Base-by-base conservation (phyloP, 192 early-diverging fungal species). In the Podila epicladia region DNA sequence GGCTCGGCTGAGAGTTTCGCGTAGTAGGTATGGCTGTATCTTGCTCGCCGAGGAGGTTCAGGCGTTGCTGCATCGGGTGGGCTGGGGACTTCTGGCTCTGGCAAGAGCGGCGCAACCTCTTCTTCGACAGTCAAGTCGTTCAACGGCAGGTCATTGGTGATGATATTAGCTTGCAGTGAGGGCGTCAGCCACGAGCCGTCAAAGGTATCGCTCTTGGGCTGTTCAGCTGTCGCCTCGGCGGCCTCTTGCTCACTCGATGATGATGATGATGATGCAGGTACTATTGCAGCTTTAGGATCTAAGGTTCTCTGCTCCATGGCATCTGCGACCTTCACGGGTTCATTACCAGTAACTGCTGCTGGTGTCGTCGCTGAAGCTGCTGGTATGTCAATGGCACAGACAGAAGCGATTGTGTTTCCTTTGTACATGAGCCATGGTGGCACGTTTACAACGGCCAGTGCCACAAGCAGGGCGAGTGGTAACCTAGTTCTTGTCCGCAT, bases 361-460 rank as follows among this genome's bases (percentile, higher is more conserved):
- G n/a, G 26, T 45, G 17, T 15, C 1, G 19, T 33, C 12, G 3
- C 15, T 20, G 32, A 38, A n/a, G 17, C 19, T n/a, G 28, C 38
- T 9, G 59, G 37, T 5, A 58, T 50, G 1, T 68, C 73, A 24
- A 74, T 22, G 24, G 73, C 73, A 58, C 73, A 74, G 35, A 74
- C 74, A n/a, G 67, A 64, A 4, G 20, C 29, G 62, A 70, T 70
- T 4, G 62, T 69, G 74, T 70, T 76, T 29, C 63, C 74, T 45
- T 77, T 77, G 74, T 60, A 66, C 31, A 71, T 65, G 22, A 71
- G 57, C 74, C 68, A 71, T 31, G 74, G 68, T 41, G 68, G 74
- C 6, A 77, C 74, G 37, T 55, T 70, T 64, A 71, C 53, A 12
- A 48, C 37, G 15, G 29, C 22, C 28, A 71, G 24, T 22, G 65